These are phyloP conservation scores for Ligustrum vulgare DNA, from an alignment of 257 asterid species.

Conservation along the genomic window DNA sequence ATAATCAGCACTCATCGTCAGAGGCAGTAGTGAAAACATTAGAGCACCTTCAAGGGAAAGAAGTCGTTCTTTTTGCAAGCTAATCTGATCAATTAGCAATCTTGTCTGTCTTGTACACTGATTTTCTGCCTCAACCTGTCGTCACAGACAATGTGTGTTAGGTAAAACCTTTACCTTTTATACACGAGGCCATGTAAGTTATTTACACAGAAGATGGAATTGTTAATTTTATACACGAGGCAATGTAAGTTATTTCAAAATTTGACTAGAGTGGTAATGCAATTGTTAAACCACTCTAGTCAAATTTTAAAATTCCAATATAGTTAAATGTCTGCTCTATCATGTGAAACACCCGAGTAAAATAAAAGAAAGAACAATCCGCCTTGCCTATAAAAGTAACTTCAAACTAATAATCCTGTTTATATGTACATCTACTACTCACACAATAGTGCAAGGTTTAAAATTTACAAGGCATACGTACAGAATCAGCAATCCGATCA, in stretches of 20 bases:
- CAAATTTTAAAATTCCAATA: background rate
- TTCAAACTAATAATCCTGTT: conserved; percentile 17
- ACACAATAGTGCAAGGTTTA: background rate
- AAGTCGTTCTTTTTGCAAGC: conserved; percentile 76
- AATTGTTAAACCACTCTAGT: background rate
- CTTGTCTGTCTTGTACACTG: conserved; percentile 86
- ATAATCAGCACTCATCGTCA: conserved; percentile 13
- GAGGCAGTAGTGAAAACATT: conserved; percentile 19
- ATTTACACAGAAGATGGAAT: background rate
- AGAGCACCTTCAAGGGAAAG: conserved; percentile 75
- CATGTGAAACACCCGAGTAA: background rate
- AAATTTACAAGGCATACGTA: conserved; percentile 39
- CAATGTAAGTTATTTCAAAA: conserved; percentile 8
- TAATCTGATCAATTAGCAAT: conserved; percentile 79
- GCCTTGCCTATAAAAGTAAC: background rate
- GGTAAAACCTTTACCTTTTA: conserved; percentile 1
- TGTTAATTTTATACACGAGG: conserved; percentile 14
- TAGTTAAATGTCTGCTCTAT: background rate
- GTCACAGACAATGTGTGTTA: conserved; percentile 21
- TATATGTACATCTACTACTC: conserved; percentile 12
- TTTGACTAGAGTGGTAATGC: conserved; percentile 2
- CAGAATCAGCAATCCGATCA: conserved; percentile 91
- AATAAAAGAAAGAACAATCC: background rate
- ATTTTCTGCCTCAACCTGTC: conserved; percentile 88
- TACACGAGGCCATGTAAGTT: conserved; percentile 15